phyloP scores from a whole-genome alignment of 2,329 filamentous ascomycete species.

The Trichoderma pleuroti region DNA sequence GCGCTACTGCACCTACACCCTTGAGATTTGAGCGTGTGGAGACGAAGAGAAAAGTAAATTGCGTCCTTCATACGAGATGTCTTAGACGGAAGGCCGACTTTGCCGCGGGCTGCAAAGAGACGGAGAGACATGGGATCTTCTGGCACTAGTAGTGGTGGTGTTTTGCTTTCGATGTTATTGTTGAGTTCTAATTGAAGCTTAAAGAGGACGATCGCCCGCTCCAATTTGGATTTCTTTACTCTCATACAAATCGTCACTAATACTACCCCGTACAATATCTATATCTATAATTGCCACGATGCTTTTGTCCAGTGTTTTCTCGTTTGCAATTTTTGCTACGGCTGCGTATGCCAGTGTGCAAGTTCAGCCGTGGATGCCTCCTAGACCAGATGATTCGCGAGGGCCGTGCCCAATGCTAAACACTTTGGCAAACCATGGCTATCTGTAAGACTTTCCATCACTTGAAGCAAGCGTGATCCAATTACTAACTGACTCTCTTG shows the following conservation, averaged over 20 bases:
- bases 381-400: slow-evolving; percentile 21
- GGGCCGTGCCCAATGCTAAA: slow-evolving; percentile 27
- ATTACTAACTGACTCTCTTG: background rate
- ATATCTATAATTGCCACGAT: background rate
- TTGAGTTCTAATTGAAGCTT: background rate
- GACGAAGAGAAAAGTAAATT: slow-evolving; percentile 5
- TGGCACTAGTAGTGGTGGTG: background rate
- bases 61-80: slow-evolving; percentile 2
- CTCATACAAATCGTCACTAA: background rate
- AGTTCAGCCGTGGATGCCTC: slow-evolving; percentile 12
- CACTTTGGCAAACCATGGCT: slow-evolving; percentile 27
- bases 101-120: background rate
- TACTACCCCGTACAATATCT: background rate
- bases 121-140: background rate
- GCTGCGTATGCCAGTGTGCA: background rate
- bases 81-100: background rate
- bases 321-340: slow-evolving; percentile 1
- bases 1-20: slow-evolving; percentile 6
- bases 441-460: slow-evolving; percentile 18
- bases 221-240: background rate
- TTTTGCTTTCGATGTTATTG: background rate
- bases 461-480: background rate
- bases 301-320: background rate
- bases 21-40: slow-evolving; percentile 1
- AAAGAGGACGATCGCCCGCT: background rate